A percentile compares a stretch with the other conserved stretches of the same genome.
phyloP scores from a whole-genome alignment of 352 stramenopile genomes.

The Proteromonas lacertae region DNA sequence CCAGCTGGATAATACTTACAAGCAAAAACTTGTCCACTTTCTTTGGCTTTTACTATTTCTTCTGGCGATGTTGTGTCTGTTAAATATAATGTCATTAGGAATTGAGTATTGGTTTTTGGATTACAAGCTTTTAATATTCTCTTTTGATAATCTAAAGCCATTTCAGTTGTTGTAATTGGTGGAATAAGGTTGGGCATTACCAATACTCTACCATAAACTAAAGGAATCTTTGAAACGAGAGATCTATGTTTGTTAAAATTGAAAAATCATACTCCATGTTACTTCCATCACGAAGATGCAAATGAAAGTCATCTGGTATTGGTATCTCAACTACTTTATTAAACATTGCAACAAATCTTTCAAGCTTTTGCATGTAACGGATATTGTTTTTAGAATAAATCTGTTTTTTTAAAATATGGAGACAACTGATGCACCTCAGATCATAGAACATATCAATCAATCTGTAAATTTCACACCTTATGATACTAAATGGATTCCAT shows the following conservation, averaged over 20 bases:
- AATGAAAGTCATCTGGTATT: slow-evolving; percentile 73
- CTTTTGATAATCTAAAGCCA: slow-evolving; percentile 73
- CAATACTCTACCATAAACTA: slow-evolving; percentile 15
- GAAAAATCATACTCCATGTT: slow-evolving; percentile 26
- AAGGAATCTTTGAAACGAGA: neutral
- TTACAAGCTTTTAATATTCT: slow-evolving; percentile 3
- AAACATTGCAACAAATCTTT: no score
- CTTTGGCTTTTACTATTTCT: slow-evolving; percentile 57
- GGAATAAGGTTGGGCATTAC: slow-evolving; percentile 95
- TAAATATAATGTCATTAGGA: slow-evolving; percentile 83
- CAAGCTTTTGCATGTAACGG: no score
- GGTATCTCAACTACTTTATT: slow-evolving; percentile 13
- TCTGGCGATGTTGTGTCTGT: slow-evolving; percentile 79
- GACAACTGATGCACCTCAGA: slow-evolving; percentile 64
- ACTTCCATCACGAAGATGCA: slow-evolving; percentile 70
- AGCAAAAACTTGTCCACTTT: slow-evolving; percentile 46
- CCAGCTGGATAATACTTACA: slow-evolving; percentile 87
- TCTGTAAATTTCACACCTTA: slow-evolving; percentile 63
- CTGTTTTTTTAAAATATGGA: no score
- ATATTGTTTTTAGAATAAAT: no score
- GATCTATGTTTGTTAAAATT: no score
- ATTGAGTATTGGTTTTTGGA: slow-evolving; percentile 7
- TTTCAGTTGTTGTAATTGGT: slow-evolving; percentile 62
- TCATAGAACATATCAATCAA: slow-evolving; percentile 72
- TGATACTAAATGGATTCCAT: slow-evolving; percentile 68